A percentile compares a stretch with the other conserved stretches of the same genome.
Conservation (phyloP, 352 stramenopile species). For the Globisporangium solare region DNA sequence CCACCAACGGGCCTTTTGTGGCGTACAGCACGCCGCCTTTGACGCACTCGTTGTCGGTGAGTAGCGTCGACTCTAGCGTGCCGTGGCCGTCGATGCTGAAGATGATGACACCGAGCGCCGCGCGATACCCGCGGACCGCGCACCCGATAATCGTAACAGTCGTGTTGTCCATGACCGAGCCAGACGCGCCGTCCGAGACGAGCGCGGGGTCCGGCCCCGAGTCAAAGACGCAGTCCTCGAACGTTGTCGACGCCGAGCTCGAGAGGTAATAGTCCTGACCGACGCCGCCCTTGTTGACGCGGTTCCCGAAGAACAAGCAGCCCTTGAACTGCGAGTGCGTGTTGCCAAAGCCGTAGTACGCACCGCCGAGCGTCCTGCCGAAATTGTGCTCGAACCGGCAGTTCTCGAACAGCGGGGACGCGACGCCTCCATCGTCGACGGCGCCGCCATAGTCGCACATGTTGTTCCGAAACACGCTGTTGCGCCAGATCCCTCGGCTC, state of each 20-base stretch:
- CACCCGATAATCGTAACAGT: conserved; percentile 1
- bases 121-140: conserved; percentile 3
- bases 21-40: conserved; percentile 9
- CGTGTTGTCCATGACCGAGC: conserved; percentile 15
- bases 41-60: conserved; percentile 11
- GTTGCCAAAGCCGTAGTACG: conserved; percentile 22
- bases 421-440: conserved; percentile 18
- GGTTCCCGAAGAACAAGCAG: conserved; percentile 18
- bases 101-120: conserved; percentile 4
- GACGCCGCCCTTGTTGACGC: conserved; percentile 16
- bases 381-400: conserved; percentile 22
- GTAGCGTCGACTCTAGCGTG: conserved; percentile 10
- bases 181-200: conserved; percentile 14
- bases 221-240: conserved; percentile 18
- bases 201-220: conserved; percentile 8
- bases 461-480: conserved; percentile 21
- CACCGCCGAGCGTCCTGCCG: conserved; percentile 10
- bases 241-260: conserved; percentile 13
- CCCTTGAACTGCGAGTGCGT: conserved; percentile 12
- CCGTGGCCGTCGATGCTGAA: conserved; percentile 10
- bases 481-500: conserved; percentile 11
- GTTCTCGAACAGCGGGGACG: conserved; percentile 10
- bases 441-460: conserved; percentile 22
- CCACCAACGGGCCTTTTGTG: conserved; percentile 3
- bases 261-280: conserved; percentile 24